phyloP scores from a whole-genome alignment of 495 filamentous ascomycete genomes.

The Penicillium daleae region DNA sequence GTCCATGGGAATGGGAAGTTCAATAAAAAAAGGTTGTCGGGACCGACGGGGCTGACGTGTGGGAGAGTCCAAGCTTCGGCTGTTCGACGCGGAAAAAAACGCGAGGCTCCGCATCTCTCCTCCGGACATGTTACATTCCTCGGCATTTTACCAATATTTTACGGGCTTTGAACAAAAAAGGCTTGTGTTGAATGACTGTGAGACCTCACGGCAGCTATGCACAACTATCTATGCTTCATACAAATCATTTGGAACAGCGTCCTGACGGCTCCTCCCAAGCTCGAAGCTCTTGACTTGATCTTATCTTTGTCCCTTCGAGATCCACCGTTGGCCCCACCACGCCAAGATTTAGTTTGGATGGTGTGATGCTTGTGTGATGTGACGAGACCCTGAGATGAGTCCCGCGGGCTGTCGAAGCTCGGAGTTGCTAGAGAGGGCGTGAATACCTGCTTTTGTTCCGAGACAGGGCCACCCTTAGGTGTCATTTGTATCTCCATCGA shows the following conservation, averaged over 20 bases:
- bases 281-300: constrained; percentile 5
- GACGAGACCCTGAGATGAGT: not conserved
- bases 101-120: not conserved
- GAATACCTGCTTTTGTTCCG: not conserved
- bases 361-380: constrained; percentile 1
- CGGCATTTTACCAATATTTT: not conserved
- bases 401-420: not conserved
- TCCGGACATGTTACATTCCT: not conserved
- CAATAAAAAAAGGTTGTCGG: not conserved
- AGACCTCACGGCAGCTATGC: not conserved
- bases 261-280: not conserved
- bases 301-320: constrained; percentile 11
- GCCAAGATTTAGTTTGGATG: not conserved
- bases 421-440: not conserved
- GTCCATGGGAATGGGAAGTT: not conserved
- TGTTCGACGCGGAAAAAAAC: not conserved
- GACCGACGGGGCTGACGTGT: not conserved
- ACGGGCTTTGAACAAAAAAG: not conserved
- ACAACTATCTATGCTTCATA: not conserved
- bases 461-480: not conserved
- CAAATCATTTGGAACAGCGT: not conserved
- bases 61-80: not conserved
- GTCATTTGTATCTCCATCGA: not conserved
- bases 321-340: constrained; percentile 15
- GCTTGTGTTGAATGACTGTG: no score